Percentiles rank a stretch among this genome's conserved stretches.
Evolutionary conservation across 345 rosid genomes (phyloP).

Genomic region (Murraya koenigii): DNA sequence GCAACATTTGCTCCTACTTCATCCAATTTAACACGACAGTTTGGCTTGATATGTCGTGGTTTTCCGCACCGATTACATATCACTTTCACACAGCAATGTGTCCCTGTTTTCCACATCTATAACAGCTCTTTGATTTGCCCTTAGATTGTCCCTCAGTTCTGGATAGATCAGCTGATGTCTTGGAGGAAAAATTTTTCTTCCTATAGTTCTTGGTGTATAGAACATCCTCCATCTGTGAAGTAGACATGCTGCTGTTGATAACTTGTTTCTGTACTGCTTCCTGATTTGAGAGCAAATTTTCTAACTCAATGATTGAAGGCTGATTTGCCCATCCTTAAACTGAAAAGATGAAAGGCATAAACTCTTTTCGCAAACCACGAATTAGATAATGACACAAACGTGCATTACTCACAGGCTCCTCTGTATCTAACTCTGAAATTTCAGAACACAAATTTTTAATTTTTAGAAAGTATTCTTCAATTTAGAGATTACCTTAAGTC

Average conservation of each 20-base stretch:
- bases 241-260: too few species aligned
- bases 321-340: not conserved
- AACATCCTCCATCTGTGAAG: too few species aligned
- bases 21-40: not conserved
- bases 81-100: not conserved
- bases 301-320: not conserved
- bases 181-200: not conserved
- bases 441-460: constrained; percentile 1
- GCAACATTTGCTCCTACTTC: not conserved
- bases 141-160: not conserved
- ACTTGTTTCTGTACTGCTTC: too few species aligned
- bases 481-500: constrained; percentile 5
- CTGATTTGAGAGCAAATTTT: not conserved
- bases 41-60: not conserved
- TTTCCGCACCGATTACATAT: not conserved
- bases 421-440: not conserved
- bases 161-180: not conserved
- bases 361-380: not conserved
- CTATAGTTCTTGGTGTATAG: too few species aligned
- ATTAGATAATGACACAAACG: not conserved
- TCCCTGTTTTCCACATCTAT: not conserved
- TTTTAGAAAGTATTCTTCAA: not conserved
- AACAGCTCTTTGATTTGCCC: not conserved
- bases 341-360: not conserved
- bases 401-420: constrained; percentile 1